Conservation (phyloP, 352 stramenopile genomes). For the Globisporangium nodosum region DNA sequence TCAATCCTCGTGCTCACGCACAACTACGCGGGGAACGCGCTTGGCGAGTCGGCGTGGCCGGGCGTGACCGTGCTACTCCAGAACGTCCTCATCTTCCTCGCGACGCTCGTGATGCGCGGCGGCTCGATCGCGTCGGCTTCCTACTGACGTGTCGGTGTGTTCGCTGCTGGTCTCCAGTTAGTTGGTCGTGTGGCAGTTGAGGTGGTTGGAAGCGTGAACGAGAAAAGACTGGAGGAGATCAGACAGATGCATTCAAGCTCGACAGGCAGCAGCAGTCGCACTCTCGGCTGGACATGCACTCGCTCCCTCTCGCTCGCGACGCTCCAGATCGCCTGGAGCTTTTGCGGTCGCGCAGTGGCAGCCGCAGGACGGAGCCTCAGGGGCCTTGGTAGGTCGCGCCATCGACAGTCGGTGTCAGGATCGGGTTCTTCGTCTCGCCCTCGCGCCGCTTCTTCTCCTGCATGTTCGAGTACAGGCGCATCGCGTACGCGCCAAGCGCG, state of each 20-base stretch:
- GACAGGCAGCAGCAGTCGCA: too few relatives aligned
- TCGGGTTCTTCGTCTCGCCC: slow-evolving; percentile 5
- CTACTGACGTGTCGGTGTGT: not conserved
- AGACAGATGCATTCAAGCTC: too few relatives aligned
- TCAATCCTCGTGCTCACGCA: slow-evolving; percentile 58
- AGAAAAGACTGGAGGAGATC: too few relatives aligned
- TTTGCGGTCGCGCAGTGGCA: not conserved
- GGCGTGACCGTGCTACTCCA: slow-evolving; percentile 55
- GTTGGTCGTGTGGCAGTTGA: too few relatives aligned
- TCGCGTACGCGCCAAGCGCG: slow-evolving; percentile 6
- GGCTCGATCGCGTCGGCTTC: slow-evolving; percentile 30
- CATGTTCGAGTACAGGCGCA: slow-evolving; percentile 2
- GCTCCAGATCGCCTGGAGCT: too few relatives aligned
- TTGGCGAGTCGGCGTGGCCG: slow-evolving; percentile 50
- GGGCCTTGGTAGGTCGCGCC: slow-evolving; percentile 2
- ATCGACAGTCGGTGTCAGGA: not conserved
- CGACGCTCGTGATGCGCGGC: slow-evolving; percentile 49
- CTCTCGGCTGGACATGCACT: too few relatives aligned
- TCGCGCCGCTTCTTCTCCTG: slow-evolving; percentile 4
- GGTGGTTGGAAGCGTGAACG: not conserved
- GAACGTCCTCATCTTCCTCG: slow-evolving; percentile 54
- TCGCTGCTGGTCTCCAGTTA: not conserved
- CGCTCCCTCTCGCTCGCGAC: too few relatives aligned
- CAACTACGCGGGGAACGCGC: slow-evolving; percentile 51
- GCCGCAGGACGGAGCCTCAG: not conserved